Evolutionary conservation across 2,329 filamentous ascomycete genomes (phyloP), one percentile per base, ranked within the genome.

Genomic region (Byssochlamys sp.): DNA sequence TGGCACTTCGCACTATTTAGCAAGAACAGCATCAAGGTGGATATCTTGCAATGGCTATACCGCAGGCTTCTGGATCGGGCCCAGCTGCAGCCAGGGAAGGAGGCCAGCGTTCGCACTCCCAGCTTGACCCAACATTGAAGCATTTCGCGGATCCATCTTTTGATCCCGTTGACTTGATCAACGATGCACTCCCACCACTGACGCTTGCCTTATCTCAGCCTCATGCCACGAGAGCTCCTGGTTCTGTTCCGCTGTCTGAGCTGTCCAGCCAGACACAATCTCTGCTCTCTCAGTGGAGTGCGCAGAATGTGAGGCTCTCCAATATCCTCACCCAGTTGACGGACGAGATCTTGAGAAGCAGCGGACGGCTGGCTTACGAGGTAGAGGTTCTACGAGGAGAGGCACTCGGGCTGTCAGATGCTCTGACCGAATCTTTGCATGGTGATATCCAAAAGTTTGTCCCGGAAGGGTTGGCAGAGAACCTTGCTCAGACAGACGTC

Each of bases 361-460:
- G 91, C 27, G 90, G 89, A 62, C 83, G 92, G 3, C 77, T 99
- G 58, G 90, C 91, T 24, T 99, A 99, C 69, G 90, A 97, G 73
- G 92, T 97, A 24, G 92, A 97, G 73, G 82, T 97, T 19, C 74
- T 97, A 53, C 84, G 91, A n/a, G 91, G 91, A 61, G 91, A 96
- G 73, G 88, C 90, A 2, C 75, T 91, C 52, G 82, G 88, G n/a
- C 77, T 96, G 35, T 85, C 86, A 0, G 91, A 96, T 69, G 81
- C 87, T 1, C 77, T 97, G 65, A 84, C 85, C 4, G 88, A 91
- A 62, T 83, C 81, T 0, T 73, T 96, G 50, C 82, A 83, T 52
- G 80, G 84, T 3, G 89, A 95, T 64, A 84, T 96, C 31, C 75
- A 78, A 60, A 84, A 84, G 60, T 92, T 96, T 68, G 80, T 89